phyloP scores from a whole-genome alignment of 2,329 filamentous ascomycete species.

The Colletotrichum ledebouriae region DNA sequence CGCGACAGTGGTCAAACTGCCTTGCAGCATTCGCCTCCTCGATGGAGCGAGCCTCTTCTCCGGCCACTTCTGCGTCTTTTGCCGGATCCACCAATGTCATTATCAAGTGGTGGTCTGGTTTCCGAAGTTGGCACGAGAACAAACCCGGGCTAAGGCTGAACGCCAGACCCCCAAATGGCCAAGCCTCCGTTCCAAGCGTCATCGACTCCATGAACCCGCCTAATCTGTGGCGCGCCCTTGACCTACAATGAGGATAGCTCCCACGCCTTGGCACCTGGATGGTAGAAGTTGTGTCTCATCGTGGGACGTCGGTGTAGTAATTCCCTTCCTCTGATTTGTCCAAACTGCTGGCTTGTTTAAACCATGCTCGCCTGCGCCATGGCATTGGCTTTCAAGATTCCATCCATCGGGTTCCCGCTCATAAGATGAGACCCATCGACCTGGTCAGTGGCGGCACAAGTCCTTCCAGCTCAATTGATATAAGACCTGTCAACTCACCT shows the following conservation, averaged over 20 bases:
- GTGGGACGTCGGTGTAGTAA: not conserved
- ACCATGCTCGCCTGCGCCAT: conserved; percentile 10
- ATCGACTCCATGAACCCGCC: conserved; percentile 9
- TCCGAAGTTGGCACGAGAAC: not conserved
- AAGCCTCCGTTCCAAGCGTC: conserved; percentile 19
- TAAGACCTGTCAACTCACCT: not conserved
- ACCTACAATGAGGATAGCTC: conserved; percentile 11
- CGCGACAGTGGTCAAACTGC: too few relatives aligned
- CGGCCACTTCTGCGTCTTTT: too few relatives aligned
- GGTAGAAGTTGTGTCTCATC: not conserved
- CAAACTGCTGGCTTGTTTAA: not conserved
- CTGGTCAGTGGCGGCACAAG: not conserved
- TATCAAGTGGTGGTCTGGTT: not conserved
- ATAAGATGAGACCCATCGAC: not conserved
- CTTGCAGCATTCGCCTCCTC: too few relatives aligned
- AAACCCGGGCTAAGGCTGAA: not conserved
- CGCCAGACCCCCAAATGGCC: not conserved
- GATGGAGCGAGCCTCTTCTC: too few relatives aligned
- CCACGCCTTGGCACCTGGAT: not conserved
- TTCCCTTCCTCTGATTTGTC: not conserved
- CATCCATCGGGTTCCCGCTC: not conserved
- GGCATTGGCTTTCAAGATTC: not conserved
- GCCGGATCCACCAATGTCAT: too few relatives aligned
- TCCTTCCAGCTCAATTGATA: not conserved
- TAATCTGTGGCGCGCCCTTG: not conserved